Evolutionary conservation across 2,329 filamentous ascomycete genomes (phyloP), one percentile per base, ranked within the genome.

Genomic region (Alternaria gaisen): DNA sequence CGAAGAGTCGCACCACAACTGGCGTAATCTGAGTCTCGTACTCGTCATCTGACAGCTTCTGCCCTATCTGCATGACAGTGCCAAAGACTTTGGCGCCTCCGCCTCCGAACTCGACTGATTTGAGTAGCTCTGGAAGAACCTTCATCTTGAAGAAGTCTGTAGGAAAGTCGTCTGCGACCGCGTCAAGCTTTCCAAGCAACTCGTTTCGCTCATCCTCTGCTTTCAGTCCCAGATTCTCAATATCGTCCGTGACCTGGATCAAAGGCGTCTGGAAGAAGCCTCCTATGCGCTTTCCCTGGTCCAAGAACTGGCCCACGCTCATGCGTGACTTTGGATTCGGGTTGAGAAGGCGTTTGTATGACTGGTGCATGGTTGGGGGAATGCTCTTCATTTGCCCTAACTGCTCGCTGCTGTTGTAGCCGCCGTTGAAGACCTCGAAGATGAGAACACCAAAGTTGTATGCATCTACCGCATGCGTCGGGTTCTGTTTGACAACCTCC

Each of bases 91-190:
- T 96, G 0, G 94, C 92, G 0, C 95, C 95, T 28, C 95, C 95
- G 11, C 94, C 95, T 8, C 95, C 95, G 77, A 97, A 99, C 73
- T 99, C 95, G n/a, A 98, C 93, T 0, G 94, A 97, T 76, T 98
- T 99, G n/a, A 99, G 85, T 30, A 99, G 83, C 75, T 99, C 95
- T 0, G 95, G 95, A 9, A 99, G 84, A 4, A 99, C 89, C 74
- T 98, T 99, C 86, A 97, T 91, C 76, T 96, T 97, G 84, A 98
- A 97, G 78, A 97, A 99, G 61, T 98, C 95, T 74, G 97, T 94
- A 0, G 95, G 95, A 63, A 98, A 97, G 77, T 99, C 94, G 68
- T 97, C 93, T 0, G 93, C 91, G 5, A 97, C 85, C 61, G 91
- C 86, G 67, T 97, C 93, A 6, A 99, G 86, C 72, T 97, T 92